phyloP scores from a whole-genome alignment of 129 eudicot species.

The Tagetes erecta region DNA sequence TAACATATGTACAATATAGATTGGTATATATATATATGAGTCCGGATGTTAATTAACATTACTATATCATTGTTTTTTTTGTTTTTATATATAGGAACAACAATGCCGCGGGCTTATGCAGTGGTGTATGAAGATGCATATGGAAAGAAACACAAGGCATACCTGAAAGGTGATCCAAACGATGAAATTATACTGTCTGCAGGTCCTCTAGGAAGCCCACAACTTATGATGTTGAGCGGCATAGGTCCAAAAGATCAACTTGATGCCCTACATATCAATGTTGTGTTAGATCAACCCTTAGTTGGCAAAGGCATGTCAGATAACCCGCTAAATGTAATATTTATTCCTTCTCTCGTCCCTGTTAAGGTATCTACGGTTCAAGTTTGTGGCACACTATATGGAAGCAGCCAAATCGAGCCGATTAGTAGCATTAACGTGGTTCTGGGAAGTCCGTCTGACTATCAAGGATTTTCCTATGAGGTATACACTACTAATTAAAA shows the following conservation, averaged over 20 bases:
- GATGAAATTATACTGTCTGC: slow-evolving; percentile 55
- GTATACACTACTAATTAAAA: background rate
- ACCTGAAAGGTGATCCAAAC: slow-evolving; percentile 37
- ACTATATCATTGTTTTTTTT: background rate
- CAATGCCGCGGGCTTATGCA: slow-evolving; percentile 51
- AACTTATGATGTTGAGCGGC: slow-evolving; percentile 57
- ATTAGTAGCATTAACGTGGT: slow-evolving; percentile 46
- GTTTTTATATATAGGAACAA: slow-evolving; percentile 34
- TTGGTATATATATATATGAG: background rate
- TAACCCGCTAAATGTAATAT: slow-evolving; percentile 57
- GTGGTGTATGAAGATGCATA: slow-evolving; percentile 57
- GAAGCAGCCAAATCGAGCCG: slow-evolving; percentile 49
- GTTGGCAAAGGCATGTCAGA: slow-evolving; percentile 71
- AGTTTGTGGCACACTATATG: slow-evolving; percentile 53
- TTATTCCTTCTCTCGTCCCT: slow-evolving; percentile 46
- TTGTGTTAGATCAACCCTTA: slow-evolving; percentile 43
- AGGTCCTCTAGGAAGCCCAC: slow-evolving; percentile 82
- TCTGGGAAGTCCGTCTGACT: slow-evolving; percentile 60
- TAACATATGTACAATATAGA: too few species aligned
- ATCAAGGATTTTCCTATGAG: background rate
- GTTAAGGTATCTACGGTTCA: slow-evolving; percentile 46
- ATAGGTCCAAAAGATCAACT: slow-evolving; percentile 60
- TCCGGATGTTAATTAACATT: too few species aligned
- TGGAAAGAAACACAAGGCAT: slow-evolving; percentile 48
- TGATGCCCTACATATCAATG: slow-evolving; percentile 45